Percentiles rank a stretch among this genome's conserved stretches.
Evolutionary conservation across 179 eudicot species (phyloP).

Genomic region (Patellifolia procumbens): DNA sequence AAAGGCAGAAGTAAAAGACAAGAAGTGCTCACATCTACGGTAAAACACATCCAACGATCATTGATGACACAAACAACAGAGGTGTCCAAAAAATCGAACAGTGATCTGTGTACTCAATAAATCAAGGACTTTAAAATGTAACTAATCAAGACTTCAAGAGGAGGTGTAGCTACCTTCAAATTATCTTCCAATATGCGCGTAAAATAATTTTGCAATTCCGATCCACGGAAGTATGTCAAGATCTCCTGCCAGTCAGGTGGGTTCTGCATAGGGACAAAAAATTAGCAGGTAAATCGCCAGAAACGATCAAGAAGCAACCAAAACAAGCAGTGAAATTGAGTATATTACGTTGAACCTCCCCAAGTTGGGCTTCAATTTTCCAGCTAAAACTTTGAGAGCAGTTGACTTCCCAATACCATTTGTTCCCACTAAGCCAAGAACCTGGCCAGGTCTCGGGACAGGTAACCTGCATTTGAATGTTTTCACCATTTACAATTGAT

Average conservation of each 20-base stretch:
- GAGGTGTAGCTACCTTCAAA: conserved; percentile 58
- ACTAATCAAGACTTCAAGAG: background rate
- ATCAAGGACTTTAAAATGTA: background rate
- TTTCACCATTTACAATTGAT: background rate
- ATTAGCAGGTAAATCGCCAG: background rate
- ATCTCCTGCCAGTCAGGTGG: conserved; percentile 99
- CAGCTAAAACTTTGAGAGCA: conserved; percentile 92
- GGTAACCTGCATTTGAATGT: conserved; percentile 62
- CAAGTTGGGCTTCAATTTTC: conserved; percentile 88
- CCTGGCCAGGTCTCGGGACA: conserved; percentile 96
- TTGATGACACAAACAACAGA: background rate
- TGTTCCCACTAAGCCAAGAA: conserved; percentile 96
- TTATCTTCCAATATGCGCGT: conserved; percentile 93
- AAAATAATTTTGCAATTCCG: conserved; percentile 90
- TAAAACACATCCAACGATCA: background rate
- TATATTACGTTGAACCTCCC: conserved; percentile 75
- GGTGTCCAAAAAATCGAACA: background rate
- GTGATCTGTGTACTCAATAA: background rate
- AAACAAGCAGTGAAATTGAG: background rate
- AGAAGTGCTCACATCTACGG: background rate
- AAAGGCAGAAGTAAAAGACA: conserved; percentile 5
- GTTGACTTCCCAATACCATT: conserved; percentile 98
- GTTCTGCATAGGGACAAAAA: conserved; percentile 48
- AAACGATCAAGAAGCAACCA: conserved; percentile 8
- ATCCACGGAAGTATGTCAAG: conserved; percentile 84